Conservation (phyloP, 2,329 filamentous ascomycete species). For the Claviceps fusiformis region DNA sequence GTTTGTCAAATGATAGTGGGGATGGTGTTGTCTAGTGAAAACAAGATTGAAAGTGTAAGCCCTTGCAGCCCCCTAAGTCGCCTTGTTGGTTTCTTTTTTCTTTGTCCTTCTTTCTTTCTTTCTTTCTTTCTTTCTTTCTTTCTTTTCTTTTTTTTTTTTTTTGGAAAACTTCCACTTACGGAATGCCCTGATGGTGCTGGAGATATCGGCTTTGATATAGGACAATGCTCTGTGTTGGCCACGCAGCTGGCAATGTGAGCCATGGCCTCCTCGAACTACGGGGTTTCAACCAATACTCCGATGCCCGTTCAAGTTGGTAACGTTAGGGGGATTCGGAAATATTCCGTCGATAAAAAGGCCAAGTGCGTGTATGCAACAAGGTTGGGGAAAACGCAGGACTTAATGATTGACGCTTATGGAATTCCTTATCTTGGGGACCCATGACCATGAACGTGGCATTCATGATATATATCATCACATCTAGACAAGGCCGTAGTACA, state of each 20-base stretch:
- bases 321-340: not conserved
- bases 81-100: too few species aligned
- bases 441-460: not conserved
- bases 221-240: conserved; percentile 32
- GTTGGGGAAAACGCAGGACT: not conserved
- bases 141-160: not conserved
- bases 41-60: conserved; percentile 2
- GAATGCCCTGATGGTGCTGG: conserved; percentile 30
- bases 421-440: not conserved
- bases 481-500: not conserved
- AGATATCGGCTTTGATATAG: conserved; percentile 38
- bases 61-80: not conserved
- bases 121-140: too few species aligned
- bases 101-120: not conserved
- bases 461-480: not conserved
- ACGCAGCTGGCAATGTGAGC: conserved; percentile 50
- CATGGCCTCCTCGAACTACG: conserved; percentile 25
- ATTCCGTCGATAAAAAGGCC: not conserved
- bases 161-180: conserved; percentile 19
- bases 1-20: conserved; percentile 25
- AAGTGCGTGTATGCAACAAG: not conserved
- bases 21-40: conserved; percentile 2
- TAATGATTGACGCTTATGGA: not conserved
- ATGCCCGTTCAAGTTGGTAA: not conserved
- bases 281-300: not conserved